These are phyloP conservation scores for Exophiala sp. DNA, from an alignment of 2,329 filamentous ascomycete genomes.

Conservation along the genomic window DNA sequence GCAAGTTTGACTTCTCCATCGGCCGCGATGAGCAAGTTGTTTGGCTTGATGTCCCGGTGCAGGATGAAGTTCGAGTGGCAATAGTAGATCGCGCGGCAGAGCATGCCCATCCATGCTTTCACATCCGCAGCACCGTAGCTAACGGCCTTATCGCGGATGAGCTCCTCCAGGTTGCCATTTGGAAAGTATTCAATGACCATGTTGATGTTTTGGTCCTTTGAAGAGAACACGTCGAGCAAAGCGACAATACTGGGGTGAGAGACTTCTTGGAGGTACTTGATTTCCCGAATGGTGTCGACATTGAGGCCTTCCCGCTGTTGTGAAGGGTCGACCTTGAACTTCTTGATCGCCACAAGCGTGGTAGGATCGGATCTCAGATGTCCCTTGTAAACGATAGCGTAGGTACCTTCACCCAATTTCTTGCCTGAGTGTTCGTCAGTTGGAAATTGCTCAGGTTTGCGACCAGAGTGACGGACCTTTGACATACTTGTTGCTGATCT, in stretches of 20 bases:
- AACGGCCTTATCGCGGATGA: constrained; percentile 82
- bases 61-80: constrained; percentile 93
- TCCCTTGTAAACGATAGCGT: constrained; percentile 90
- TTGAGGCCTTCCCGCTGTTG: constrained; percentile 81
- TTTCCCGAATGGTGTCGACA: constrained; percentile 91
- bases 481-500: constrained; percentile 82
- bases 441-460: background rate
- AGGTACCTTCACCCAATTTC: constrained; percentile 93
- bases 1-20: constrained; percentile 93
- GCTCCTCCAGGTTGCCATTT: constrained; percentile 88
- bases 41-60: constrained; percentile 98
- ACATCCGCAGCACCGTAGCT: constrained; percentile 85
- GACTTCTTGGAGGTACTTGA: constrained; percentile 92
- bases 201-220: constrained; percentile 94
- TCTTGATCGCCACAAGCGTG: constrained; percentile 68
- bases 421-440: constrained; percentile 55
- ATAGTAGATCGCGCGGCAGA: constrained; percentile 89
- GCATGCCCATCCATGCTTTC: constrained; percentile 98
- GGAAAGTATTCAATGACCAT: constrained; percentile 92
- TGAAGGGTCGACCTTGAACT: constrained; percentile 49
- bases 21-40: constrained; percentile 91
- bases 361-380: constrained; percentile 70
- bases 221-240: constrained; percentile 87
- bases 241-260: constrained; percentile 94
- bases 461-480: constrained; percentile 57